phyloP scores from a whole-genome alignment of 805 yeast genomes.

The Suhomyces sp. region DNA sequence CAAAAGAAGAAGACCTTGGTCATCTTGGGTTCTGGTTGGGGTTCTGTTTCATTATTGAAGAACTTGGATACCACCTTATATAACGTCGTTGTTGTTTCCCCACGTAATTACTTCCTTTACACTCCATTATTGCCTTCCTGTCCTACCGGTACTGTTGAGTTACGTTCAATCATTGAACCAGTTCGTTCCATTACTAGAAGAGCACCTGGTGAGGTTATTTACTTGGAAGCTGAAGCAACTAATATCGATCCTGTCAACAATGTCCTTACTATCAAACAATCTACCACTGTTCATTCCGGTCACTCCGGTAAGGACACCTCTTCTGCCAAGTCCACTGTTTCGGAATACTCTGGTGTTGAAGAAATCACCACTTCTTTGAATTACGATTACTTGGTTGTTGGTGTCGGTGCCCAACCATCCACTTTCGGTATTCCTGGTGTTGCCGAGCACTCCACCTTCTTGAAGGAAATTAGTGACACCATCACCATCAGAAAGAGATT shows the following conservation, averaged over 20 bases:
- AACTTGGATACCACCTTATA: constrained; percentile 81
- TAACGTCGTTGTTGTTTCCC: constrained; percentile 87
- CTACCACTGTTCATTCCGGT: constrained; percentile 55
- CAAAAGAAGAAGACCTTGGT: constrained; percentile 72
- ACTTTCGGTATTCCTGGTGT: constrained; percentile 97
- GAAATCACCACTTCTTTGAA: constrained; percentile 47
- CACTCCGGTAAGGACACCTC: constrained; percentile 52
- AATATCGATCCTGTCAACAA: constrained; percentile 73
- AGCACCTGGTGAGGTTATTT: constrained; percentile 72
- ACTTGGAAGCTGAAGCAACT: constrained; percentile 89
- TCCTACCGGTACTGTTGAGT: constrained; percentile 89
- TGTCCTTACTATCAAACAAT: constrained; percentile 61
- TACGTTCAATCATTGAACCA: constrained; percentile 91
- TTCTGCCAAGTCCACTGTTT: constrained; percentile 38
- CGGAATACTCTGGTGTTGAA: constrained; percentile 42
- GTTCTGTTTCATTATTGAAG: constrained; percentile 80
- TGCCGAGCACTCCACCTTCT: constrained; percentile 78
- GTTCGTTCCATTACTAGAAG: constrained; percentile 83
- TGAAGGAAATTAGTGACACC: constrained; percentile 89
- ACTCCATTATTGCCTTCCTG: constrained; percentile 95
- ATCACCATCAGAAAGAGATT: constrained; percentile 77
- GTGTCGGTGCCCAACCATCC: constrained; percentile 94
- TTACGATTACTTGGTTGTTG: constrained; percentile 85
- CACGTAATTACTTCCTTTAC: constrained; percentile 92
- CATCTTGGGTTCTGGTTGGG: constrained; percentile 92